phyloP scores from a whole-genome alignment of 2,329 filamentous ascomycete species.

The Elsinoe fawcettii region DNA sequence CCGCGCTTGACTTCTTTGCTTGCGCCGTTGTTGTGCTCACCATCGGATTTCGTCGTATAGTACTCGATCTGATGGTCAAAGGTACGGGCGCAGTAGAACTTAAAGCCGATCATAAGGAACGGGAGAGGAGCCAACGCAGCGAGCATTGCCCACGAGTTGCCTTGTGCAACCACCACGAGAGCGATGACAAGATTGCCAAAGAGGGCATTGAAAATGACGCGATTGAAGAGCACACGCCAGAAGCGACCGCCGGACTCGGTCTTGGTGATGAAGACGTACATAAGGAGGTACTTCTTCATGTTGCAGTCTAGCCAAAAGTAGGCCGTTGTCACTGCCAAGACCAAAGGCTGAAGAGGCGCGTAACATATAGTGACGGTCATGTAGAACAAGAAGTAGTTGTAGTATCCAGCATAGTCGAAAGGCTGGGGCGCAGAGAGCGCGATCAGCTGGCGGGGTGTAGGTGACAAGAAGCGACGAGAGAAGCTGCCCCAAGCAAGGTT shows the following conservation, averaged over 20 bases:
- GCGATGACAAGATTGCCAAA: slow-evolving; percentile 73
- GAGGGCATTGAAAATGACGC: slow-evolving; percentile 74
- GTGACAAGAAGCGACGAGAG: slow-evolving; percentile 72
- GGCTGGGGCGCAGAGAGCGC: slow-evolving; percentile 84
- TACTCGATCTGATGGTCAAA: slow-evolving; percentile 79
- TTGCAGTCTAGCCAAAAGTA: slow-evolving; percentile 85
- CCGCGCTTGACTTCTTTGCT: slow-evolving; percentile 39
- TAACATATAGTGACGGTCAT: slow-evolving; percentile 82
- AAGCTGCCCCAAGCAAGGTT: slow-evolving; percentile 79
- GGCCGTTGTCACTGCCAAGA: slow-evolving; percentile 74
- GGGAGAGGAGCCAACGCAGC: slow-evolving; percentile 62
- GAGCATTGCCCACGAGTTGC: slow-evolving; percentile 53
- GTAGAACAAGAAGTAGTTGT: slow-evolving; percentile 97
- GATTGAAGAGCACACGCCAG: slow-evolving; percentile 88
- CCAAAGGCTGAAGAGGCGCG: slow-evolving; percentile 75
- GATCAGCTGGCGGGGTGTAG: slow-evolving; percentile 84
- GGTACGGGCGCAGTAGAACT: slow-evolving; percentile 65
- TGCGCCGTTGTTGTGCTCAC: slow-evolving; percentile 25
- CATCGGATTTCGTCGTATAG: slow-evolving; percentile 55
- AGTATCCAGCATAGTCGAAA: slow-evolving; percentile 94
- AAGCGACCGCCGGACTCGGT: slow-evolving; percentile 90
- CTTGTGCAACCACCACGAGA: slow-evolving; percentile 62
- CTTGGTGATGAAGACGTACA: slow-evolving; percentile 92
- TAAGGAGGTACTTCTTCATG: slow-evolving; percentile 88
- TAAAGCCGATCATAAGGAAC: slow-evolving; percentile 73